Conservation (phyloP, 2,329 filamentous ascomycete species). For the Cadophora sp. region DNA sequence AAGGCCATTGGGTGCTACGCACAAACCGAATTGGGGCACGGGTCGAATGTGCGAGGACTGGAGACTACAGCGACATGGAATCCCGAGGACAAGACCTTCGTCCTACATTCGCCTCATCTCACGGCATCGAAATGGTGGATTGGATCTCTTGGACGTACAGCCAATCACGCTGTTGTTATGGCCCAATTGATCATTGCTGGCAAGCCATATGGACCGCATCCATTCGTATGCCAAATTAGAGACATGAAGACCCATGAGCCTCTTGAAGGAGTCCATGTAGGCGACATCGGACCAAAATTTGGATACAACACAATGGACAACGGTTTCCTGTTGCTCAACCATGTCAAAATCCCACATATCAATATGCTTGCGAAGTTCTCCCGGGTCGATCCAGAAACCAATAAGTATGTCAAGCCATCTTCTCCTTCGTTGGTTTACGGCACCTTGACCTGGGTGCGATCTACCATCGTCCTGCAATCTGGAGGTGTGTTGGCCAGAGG, state of each 20-base stretch:
- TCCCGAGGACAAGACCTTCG: conserved; percentile 75
- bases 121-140: conserved; percentile 89
- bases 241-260: conserved; percentile 74
- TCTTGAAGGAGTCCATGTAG: conserved; percentile 73
- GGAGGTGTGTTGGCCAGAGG: conserved; percentile 75
- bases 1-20: conserved; percentile 81
- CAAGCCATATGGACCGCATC: conserved; percentile 75
- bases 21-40: conserved; percentile 81
- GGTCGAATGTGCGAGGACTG: conserved; percentile 73
- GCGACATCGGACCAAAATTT: conserved; percentile 83
- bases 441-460: conserved; percentile 77
- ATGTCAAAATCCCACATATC: conserved; percentile 75
- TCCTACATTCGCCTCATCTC: conserved; percentile 73
- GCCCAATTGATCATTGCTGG: conserved; percentile 75
- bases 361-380: conserved; percentile 79
- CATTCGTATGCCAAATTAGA: conserved; percentile 78
- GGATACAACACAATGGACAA: conserved; percentile 79
- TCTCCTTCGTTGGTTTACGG: conserved; percentile 75
- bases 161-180: conserved; percentile 81
- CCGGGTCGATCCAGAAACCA: conserved; percentile 69
- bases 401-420: conserved; percentile 70
- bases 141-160: conserved; percentile 76
- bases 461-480: conserved; percentile 75
- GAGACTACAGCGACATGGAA: conserved; percentile 66
- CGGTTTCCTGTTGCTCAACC: conserved; percentile 78